Percentiles rank a stretch among this genome's conserved stretches.
Conservation (phyloP, 2,329 filamentous ascomycete genomes). For the Cercospora sp. region DNA sequence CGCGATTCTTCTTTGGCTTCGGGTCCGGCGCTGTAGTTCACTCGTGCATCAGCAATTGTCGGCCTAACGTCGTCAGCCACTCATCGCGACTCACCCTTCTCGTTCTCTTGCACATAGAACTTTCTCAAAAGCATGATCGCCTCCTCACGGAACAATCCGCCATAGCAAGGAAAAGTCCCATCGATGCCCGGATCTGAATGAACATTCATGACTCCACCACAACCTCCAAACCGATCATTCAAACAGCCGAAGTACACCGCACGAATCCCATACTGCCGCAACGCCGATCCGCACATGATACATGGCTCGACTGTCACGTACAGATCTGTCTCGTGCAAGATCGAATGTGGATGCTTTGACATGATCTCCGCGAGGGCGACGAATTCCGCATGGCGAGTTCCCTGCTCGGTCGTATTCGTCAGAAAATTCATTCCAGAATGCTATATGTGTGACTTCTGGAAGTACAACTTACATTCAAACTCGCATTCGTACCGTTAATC, state of each 20-base stretch:
- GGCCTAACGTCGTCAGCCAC: neutral
- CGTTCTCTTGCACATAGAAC: constrained; percentile 98
- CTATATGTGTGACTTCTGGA: neutral
- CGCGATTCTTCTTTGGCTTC: constrained; percentile 63
- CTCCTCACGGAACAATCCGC: constrained; percentile 86
- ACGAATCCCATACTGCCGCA: constrained; percentile 83
- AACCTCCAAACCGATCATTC: constrained; percentile 96
- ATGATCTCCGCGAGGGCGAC: constrained; percentile 74
- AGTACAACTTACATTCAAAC: constrained; percentile 59
- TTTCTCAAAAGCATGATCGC: constrained; percentile 88
- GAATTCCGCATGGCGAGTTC: constrained; percentile 93
- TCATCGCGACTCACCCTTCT: constrained; percentile 63
- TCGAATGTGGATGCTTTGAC: constrained; percentile 62
- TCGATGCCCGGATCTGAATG: constrained; percentile 77
- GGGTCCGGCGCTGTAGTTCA: constrained; percentile 58
- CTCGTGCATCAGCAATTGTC: neutral
- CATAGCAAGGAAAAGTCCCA: constrained; percentile 75
- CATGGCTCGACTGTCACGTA: constrained; percentile 99
- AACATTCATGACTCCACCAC: constrained; percentile 86
- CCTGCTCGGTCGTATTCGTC: constrained; percentile 50
- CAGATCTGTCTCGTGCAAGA: constrained; percentile 73
- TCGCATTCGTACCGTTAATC: constrained; percentile 96
- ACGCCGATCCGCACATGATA: constrained; percentile 94
- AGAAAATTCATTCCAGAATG: neutral
- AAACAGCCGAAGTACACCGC: constrained; percentile 92